Conservation (phyloP, 2,329 filamentous ascomycete species). For the Claviceps monticola region DNA sequence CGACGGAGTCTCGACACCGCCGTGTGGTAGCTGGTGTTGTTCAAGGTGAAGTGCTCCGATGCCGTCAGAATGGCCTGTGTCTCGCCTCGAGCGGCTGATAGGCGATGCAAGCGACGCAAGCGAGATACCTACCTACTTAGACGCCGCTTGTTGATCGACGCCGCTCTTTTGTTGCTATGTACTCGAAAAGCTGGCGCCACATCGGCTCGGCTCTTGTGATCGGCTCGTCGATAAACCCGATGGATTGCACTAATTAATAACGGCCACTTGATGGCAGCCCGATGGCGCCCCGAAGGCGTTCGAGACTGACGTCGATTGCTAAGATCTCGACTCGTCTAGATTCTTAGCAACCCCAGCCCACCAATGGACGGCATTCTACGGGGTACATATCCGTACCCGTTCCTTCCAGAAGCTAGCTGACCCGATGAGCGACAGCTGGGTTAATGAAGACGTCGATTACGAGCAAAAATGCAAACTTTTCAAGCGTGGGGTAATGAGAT, state of each 20-base stretch:
- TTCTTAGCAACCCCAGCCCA: neutral
- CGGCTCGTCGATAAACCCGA: neutral
- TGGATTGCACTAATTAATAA: no score
- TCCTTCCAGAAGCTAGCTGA: no score
- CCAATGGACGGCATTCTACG: neutral
- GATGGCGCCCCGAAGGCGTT: neutral
- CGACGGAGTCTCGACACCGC: conserved; percentile 12
- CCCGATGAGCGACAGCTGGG: no score
- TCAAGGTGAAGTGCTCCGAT: neutral
- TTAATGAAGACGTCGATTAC: no score
- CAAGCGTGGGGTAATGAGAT: no score
- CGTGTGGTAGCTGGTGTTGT: neutral
- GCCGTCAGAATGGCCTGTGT: neutral
- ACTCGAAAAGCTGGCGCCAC: neutral
- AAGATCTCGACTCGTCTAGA: neutral
- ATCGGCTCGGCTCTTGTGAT: neutral
- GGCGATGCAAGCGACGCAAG: neutral
- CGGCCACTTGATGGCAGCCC: neutral
- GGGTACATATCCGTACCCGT: no score
- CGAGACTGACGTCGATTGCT: neutral
- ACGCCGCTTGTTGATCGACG: neutral
- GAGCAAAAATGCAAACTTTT: no score
- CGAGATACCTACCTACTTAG: neutral
- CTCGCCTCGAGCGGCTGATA: neutral
- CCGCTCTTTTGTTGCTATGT: neutral